phyloP scores from a whole-genome alignment of 257 asterid genomes.

The Solanum chilense region DNA sequence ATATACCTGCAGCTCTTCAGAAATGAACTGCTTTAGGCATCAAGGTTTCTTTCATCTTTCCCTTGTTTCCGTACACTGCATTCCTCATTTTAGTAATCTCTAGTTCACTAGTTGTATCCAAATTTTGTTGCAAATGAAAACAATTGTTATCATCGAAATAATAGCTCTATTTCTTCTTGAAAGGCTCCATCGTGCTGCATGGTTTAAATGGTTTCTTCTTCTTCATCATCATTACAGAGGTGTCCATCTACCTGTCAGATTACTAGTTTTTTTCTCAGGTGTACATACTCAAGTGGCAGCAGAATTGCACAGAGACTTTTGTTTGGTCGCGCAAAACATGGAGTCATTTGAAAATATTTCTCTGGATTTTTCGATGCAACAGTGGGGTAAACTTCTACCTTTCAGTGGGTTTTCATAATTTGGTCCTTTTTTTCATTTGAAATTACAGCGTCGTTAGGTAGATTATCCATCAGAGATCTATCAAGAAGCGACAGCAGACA shows the following conservation, averaged over 20 bases:
- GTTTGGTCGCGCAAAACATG: constrained; percentile 60
- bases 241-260: neutral
- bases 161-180: neutral
- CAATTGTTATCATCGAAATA: neutral
- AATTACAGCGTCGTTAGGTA: constrained; percentile 54
- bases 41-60: constrained; percentile 30
- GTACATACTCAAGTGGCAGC: constrained; percentile 91
- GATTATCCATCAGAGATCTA: constrained; percentile 71
- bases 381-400: constrained; percentile 50
- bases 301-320: constrained; percentile 87
- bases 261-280: constrained; percentile 30
- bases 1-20: constrained; percentile 74
- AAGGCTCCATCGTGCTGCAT: neutral
- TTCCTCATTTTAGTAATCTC: neutral
- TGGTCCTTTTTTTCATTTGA: neutral
- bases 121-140: neutral
- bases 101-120: neutral
- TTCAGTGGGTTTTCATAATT: neutral
- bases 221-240: neutral
- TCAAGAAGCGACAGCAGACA: constrained; percentile 87
- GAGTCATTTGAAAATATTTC: constrained; percentile 73
- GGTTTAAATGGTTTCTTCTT: neutral
- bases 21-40: constrained; percentile 62
- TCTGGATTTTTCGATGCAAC: constrained; percentile 82
- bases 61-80: neutral